A percentile compares a stretch with the other conserved stretches of the same genome.
phyloP scores from a whole-genome alignment of 352 stramenopile genomes.

The Lagenidium sp. region DNA sequence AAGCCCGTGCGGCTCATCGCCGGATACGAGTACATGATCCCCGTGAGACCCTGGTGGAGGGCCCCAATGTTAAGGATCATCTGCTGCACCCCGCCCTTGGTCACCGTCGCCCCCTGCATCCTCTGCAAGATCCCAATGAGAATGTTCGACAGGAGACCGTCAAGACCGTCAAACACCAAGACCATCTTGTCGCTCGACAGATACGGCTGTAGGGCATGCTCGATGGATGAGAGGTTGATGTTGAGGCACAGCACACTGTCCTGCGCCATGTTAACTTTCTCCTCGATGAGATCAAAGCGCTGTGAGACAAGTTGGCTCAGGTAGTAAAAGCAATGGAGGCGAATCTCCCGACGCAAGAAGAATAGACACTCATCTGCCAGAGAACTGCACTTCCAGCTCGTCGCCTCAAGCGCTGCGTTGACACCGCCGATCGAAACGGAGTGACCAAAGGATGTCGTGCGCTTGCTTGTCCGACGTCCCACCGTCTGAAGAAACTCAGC shows the following conservation, averaged over 20 bases:
- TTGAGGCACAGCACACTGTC: conserved; percentile 67
- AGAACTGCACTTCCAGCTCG: conserved; percentile 60
- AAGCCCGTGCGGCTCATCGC: conserved; percentile 31
- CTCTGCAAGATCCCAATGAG: conserved; percentile 55
- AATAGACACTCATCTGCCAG: conserved; percentile 72
- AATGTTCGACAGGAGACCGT: conserved; percentile 45
- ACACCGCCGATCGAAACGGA: background rate
- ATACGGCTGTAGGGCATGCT: conserved; percentile 68
- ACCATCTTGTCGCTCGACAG: conserved; percentile 66
- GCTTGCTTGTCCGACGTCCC: background rate
- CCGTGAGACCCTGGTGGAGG: conserved; percentile 65
- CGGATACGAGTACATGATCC: conserved; percentile 66
- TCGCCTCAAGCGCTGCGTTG: conserved; percentile 29
- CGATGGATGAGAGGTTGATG: conserved; percentile 63
- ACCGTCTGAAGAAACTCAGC: conserved; percentile 33
- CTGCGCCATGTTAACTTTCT: conserved; percentile 53
- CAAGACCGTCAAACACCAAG: conserved; percentile 64
- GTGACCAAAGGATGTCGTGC: conserved; percentile 7
- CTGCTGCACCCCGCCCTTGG: conserved; percentile 61
- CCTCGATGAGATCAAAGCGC: conserved; percentile 47
- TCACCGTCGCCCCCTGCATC: conserved; percentile 55
- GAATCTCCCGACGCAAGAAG: conserved; percentile 66
- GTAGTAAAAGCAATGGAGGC: conserved; percentile 69
- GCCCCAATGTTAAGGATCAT: conserved; percentile 74
- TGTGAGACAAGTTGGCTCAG: conserved; percentile 65